Evolutionary conservation across 768 basidiomycete genomes (phyloP).

Genomic region (Cystofilobasidium macerans): DNA sequence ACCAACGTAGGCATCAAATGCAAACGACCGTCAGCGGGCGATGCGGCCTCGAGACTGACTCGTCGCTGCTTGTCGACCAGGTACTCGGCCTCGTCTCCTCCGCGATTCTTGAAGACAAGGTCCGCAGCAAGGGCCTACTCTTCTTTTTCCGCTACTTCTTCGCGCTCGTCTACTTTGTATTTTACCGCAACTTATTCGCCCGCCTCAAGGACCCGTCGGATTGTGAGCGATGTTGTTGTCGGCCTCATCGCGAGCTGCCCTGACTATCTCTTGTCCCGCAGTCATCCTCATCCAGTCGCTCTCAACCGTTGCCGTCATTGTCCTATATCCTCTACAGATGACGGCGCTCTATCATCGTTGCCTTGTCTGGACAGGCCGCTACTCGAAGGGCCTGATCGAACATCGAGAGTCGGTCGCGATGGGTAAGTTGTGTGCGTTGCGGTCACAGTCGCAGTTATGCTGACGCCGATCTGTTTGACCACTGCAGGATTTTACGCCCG

Average conservation of each 20-base stretch:
- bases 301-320: slow-evolving; percentile 38
- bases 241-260: slow-evolving; percentile 15
- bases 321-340: slow-evolving; percentile 42
- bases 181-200: slow-evolving; percentile 24
- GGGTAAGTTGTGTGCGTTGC: slow-evolving; percentile 18
- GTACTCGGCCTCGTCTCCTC: slow-evolving; percentile 36
- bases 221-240: slow-evolving; percentile 17
- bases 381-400: slow-evolving; percentile 39
- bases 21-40: too few relatives aligned
- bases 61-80: slow-evolving; percentile 30
- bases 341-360: slow-evolving; percentile 36
- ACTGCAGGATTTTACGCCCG: slow-evolving; percentile 36
- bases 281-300: slow-evolving; percentile 30
- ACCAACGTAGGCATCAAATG: slow-evolving; percentile 27
- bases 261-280: slow-evolving; percentile 34
- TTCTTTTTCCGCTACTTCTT: slow-evolving; percentile 37
- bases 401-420: slow-evolving; percentile 38
- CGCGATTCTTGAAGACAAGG: slow-evolving; percentile 40
- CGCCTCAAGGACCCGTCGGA: slow-evolving; percentile 14
- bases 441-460: background rate
- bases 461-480: background rate
- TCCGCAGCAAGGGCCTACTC: slow-evolving; percentile 39
- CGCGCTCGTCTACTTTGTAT: slow-evolving; percentile 13
- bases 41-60: too few relatives aligned
- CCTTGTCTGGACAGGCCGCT: slow-evolving; percentile 36